Percentiles rank a stretch among this genome's conserved stretches.
Evolutionary conservation across 2,329 filamentous ascomycete genomes (phyloP).

Genomic region (Aspergillus sp.): DNA sequence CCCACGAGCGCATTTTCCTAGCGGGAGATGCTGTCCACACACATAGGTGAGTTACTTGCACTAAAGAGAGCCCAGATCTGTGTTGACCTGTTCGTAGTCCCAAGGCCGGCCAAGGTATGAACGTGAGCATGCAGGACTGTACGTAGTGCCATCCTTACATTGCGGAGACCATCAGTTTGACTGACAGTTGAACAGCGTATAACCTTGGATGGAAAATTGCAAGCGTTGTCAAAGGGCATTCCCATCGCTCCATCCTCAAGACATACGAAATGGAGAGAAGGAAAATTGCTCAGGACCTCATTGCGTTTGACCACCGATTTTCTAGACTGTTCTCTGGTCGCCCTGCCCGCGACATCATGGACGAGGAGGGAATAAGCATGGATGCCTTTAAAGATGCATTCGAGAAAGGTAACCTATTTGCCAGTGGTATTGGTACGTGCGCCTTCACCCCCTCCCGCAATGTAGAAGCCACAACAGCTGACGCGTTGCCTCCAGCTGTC

Average conservation of each 20-base stretch:
- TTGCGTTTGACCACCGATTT: constrained; percentile 57
- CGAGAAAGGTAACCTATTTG: constrained; percentile 60
- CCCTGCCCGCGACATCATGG: constrained; percentile 60
- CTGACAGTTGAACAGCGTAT: constrained; percentile 36
- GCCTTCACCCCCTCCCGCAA: too few species aligned
- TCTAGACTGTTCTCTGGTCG: constrained; percentile 57
- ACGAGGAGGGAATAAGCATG: constrained; percentile 62
- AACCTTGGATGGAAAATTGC: constrained; percentile 61
- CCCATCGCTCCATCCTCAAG: constrained; percentile 42
- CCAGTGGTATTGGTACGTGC: constrained; percentile 50
- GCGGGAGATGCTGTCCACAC: constrained; percentile 66
- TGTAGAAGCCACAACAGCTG: neutral
- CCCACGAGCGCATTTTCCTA: constrained; percentile 63
- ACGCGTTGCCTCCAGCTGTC: constrained; percentile 39
- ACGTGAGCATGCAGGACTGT: constrained; percentile 67
- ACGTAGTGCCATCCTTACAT: neutral
- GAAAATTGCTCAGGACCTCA: constrained; percentile 48
- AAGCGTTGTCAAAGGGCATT: constrained; percentile 45
- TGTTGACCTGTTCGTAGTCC: constrained; percentile 12
- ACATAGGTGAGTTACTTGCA: constrained; percentile 24
- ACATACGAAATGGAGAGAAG: constrained; percentile 56
- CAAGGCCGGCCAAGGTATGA: constrained; percentile 63
- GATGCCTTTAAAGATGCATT: constrained; percentile 63
- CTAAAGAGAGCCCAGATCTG: too few species aligned
- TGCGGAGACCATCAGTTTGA: neutral